Percentiles rank a stretch among this genome's conserved stretches.
These are phyloP conservation scores for Quercus lobata DNA, from an alignment of 331 rosid genomes.

Conservation along the genomic window DNA sequence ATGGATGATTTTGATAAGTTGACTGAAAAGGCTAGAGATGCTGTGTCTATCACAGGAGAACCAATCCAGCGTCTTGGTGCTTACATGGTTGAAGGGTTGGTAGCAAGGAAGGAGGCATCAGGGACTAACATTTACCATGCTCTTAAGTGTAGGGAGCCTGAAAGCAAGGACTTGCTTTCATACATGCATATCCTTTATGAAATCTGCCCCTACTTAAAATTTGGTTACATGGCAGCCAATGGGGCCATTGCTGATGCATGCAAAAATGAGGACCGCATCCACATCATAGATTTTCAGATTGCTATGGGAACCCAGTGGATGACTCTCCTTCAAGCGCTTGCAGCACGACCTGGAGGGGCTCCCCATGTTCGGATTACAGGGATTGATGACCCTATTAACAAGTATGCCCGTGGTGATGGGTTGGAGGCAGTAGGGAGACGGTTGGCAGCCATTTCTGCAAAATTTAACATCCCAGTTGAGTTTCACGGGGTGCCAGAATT, in stretches of 20 bases:
- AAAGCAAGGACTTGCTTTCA: slow-evolving; percentile 72
- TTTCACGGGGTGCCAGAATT: slow-evolving; percentile 82
- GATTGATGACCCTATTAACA: slow-evolving; percentile 80
- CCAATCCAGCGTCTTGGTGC: slow-evolving; percentile 95
- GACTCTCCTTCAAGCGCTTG: slow-evolving; percentile 97
- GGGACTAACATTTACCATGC: slow-evolving; percentile 77
- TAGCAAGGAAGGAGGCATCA: slow-evolving; percentile 81
- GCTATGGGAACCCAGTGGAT: slow-evolving; percentile 90
- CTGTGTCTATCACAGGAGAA: slow-evolving; percentile 75
- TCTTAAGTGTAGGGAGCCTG: slow-evolving; percentile 83
- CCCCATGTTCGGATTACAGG: slow-evolving; percentile 89
- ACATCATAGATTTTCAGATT: slow-evolving; percentile 92
- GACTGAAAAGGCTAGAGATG: slow-evolving; percentile 53
- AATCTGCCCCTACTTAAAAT: slow-evolving; percentile 89
- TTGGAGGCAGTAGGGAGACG: slow-evolving; percentile 59
- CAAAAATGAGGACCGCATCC: slow-evolving; percentile 75
- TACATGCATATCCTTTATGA: slow-evolving; percentile 87
- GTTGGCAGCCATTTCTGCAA: slow-evolving; percentile 55
- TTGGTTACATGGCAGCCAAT: slow-evolving; percentile 99
- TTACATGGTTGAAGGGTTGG: slow-evolving; percentile 92
- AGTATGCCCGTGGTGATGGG: slow-evolving; percentile 83
- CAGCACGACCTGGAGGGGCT: slow-evolving; percentile 87
- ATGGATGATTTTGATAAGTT: slow-evolving; percentile 43
- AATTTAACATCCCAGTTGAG: slow-evolving; percentile 73
- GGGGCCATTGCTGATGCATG: slow-evolving; percentile 98